Percentiles rank a stretch among this genome's conserved stretches.
Conservation (phyloP, 768 basidiomycete species). For the Collybiopsis luxurians region DNA sequence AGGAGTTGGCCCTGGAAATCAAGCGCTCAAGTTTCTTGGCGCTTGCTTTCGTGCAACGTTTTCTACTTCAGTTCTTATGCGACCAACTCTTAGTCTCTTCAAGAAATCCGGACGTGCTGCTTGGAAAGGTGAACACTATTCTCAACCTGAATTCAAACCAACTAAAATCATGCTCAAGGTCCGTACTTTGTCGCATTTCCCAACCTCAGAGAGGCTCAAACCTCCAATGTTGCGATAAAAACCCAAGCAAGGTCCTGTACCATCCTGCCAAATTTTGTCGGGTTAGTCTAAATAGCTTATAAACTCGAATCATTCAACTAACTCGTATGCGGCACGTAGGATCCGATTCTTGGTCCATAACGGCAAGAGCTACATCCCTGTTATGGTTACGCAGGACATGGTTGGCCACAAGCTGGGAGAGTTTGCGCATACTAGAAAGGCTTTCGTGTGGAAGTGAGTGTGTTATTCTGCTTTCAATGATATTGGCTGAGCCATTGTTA, state of each 20-base stretch:
- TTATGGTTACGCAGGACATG: conserved; percentile 93
- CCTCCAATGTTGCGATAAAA: conserved; percentile 80
- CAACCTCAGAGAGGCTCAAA: conserved; percentile 75
- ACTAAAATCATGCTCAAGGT: conserved; percentile 44
- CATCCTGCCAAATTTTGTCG: conserved; percentile 93
- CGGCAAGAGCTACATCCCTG: conserved; percentile 85
- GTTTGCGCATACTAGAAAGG: conserved; percentile 88
- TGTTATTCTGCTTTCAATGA: not conserved
- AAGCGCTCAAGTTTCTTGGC: no score
- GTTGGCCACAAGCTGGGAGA: conserved; percentile 98
- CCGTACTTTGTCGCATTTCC: conserved; percentile 95
- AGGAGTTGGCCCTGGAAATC: no score
- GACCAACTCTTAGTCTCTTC: conserved; percentile 54
- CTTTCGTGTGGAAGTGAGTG: conserved; percentile 81
- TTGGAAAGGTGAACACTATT: conserved; percentile 64
- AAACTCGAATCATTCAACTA: no score
- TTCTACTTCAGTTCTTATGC: no score
- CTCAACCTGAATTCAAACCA: not conserved
- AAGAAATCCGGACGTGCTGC: conserved; percentile 67
- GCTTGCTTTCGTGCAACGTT: no score
- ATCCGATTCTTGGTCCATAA: conserved; percentile 93
- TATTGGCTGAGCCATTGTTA: not conserved
- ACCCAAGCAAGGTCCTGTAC: conserved; percentile 90
- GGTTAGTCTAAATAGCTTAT: conserved; percentile 67
- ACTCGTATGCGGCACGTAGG: no score